Conservation (phyloP, 371 early-diverging fungal genomes). For the Mortierella sp. region DNA sequence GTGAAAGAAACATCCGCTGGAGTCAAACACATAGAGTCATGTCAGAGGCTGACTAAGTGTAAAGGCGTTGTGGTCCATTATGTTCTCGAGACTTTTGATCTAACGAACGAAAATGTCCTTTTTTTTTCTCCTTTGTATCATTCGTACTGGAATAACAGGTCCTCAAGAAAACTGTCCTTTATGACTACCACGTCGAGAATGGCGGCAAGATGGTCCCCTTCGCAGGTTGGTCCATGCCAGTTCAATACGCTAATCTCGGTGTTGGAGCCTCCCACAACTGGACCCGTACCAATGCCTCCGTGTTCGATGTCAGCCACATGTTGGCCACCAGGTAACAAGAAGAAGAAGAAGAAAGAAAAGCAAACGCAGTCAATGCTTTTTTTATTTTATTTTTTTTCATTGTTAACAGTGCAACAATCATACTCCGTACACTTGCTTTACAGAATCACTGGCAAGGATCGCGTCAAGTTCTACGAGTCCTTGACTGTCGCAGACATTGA, state of each 20-base stretch:
- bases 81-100: no score
- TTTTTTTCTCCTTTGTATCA: no score
- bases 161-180: slow-evolving; percentile 84
- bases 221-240: slow-evolving; percentile 98
- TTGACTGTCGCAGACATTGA: slow-evolving; percentile 90
- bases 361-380: background rate
- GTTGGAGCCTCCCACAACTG: slow-evolving; percentile 90
- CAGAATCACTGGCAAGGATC: slow-evolving; percentile 90
- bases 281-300: slow-evolving; percentile 90
- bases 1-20: no score
- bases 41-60: no score
- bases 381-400: background rate
- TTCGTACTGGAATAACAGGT: no score
- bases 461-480: slow-evolving; percentile 87
- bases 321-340: slow-evolving; percentile 93
- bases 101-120: no score
- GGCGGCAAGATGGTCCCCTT: slow-evolving; percentile 98
- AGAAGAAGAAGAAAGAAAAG: no score
- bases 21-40: no score
- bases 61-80: no score
- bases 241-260: slow-evolving; percentile 86
- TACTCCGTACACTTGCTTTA: no score
- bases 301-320: slow-evolving; percentile 99
- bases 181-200: slow-evolving; percentile 91
- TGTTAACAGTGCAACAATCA: no score